These are phyloP conservation scores for Starmerella asiatica DNA, from an alignment of 805 yeast genomes.

Conservation along the genomic window DNA sequence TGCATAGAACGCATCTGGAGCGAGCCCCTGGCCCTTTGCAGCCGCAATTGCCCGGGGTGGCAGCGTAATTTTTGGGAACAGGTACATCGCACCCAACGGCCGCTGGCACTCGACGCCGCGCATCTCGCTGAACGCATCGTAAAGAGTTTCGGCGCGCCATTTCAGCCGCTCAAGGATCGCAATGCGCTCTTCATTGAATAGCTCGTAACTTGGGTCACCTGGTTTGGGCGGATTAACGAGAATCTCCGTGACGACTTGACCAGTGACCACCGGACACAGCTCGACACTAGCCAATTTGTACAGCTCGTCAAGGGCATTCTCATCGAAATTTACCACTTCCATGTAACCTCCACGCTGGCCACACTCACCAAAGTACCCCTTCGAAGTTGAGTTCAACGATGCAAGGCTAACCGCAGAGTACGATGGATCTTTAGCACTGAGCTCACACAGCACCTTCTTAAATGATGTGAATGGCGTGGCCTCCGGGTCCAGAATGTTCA, in stretches of 20 bases:
- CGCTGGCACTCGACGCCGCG: constrained; percentile 74
- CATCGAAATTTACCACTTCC: constrained; percentile 75
- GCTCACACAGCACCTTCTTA: constrained; percentile 58
- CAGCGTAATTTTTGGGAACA: constrained; percentile 68
- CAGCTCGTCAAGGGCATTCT: constrained; percentile 54
- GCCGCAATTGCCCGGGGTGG: constrained; percentile 48
- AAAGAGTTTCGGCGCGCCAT: constrained; percentile 50
- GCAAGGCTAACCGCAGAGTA: constrained; percentile 74
- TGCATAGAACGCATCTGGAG: constrained; percentile 86
- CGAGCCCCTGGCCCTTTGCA: constrained; percentile 42
- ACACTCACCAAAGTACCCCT: constrained; percentile 96
- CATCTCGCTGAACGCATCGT: constrained; percentile 58
- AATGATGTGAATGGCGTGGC: constrained; percentile 55
- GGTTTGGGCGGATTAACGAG: constrained; percentile 82
- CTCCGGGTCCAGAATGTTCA: constrained; percentile 61
- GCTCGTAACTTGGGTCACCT: constrained; percentile 63
- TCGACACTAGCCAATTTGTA: constrained; percentile 82
- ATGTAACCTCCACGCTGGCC: constrained; percentile 99
- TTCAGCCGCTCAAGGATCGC: constrained; percentile 50
- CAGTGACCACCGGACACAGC: constrained; percentile 86
- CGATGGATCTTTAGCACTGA: constrained; percentile 38
- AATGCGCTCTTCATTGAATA: constrained; percentile 48
- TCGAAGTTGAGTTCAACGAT: constrained; percentile 92
- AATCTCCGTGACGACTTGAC: constrained; percentile 83
- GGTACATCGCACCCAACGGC: constrained; percentile 97